Percentiles rank a stretch among this genome's conserved stretches.
These are phyloP conservation scores for Aspergillus carlsbadensis DNA, from an alignment of 495 filamentous ascomycete species.

Conservation along the genomic window DNA sequence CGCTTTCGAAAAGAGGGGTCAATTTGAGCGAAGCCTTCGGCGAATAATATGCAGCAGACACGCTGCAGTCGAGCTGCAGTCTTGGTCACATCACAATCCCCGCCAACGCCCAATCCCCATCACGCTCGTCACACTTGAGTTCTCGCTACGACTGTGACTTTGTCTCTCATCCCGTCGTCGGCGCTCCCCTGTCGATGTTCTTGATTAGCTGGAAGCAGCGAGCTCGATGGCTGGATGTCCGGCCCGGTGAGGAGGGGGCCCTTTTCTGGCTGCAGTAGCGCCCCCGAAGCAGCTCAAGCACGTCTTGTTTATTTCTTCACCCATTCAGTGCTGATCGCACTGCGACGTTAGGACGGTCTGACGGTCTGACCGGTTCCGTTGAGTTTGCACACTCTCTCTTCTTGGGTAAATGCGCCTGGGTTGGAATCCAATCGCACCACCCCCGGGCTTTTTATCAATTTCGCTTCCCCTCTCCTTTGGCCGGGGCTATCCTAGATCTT, in stretches of 20 bases:
- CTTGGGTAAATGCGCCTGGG: too few species aligned
- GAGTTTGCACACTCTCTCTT: too few species aligned
- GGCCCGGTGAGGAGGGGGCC: constrained; percentile 13
- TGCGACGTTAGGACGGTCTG: neutral
- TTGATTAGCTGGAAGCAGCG: too few species aligned
- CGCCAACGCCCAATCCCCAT: constrained; percentile 30
- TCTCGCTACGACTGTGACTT: too few species aligned
- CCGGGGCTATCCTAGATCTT: neutral
- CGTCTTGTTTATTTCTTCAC: constrained; percentile 8
- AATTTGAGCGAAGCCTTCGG: constrained; percentile 1
- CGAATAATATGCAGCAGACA: constrained; percentile 18
- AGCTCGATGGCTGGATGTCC: neutral
- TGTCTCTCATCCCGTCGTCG: neutral
- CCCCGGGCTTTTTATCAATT: constrained; percentile 12
- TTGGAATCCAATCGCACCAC: neutral
- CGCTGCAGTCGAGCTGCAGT: constrained; percentile 34
- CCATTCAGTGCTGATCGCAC: constrained; percentile 10
- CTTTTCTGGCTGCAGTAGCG: constrained; percentile 1
- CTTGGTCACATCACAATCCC: constrained; percentile 40
- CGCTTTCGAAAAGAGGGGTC: neutral
- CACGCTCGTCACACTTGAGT: constrained; percentile 25
- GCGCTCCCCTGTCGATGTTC: neutral
- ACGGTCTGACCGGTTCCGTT: too few species aligned
- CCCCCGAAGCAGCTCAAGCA: neutral
- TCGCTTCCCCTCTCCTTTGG: neutral